Evolutionary conservation across 2,329 filamentous ascomycete species (phyloP).

Genomic region (Pyrenophora graminea): DNA sequence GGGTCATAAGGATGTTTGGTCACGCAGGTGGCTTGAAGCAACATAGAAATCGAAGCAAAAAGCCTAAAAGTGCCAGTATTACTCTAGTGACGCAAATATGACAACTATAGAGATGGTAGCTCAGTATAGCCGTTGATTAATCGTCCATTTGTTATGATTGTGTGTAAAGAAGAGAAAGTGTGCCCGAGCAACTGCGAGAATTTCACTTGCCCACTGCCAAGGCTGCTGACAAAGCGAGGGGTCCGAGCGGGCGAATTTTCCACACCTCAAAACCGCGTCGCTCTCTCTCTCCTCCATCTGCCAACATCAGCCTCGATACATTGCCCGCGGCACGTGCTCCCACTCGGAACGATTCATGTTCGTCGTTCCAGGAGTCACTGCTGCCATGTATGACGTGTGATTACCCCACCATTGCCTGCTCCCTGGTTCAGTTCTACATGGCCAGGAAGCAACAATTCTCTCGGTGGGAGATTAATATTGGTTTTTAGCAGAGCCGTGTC

Average conservation of each 20-base stretch:
- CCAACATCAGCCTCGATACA: constrained; percentile 12
- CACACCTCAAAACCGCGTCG: constrained; percentile 5
- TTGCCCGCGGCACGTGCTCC: constrained; percentile 7
- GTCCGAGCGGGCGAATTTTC: constrained; percentile 23
- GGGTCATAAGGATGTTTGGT: constrained; percentile 34
- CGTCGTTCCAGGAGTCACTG: constrained; percentile 19
- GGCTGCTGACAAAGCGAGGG: constrained; percentile 15
- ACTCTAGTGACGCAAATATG: constrained; percentile 53
- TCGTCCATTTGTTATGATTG: constrained; percentile 49
- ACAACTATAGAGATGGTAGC: constrained; percentile 47
- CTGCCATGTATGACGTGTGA: constrained; percentile 9
- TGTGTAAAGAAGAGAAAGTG: constrained; percentile 40
- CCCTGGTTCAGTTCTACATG: constrained; percentile 51
- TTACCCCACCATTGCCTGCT: constrained; percentile 57
- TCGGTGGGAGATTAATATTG: constrained; percentile 56
- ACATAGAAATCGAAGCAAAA: constrained; percentile 37
- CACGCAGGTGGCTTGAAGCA: constrained; percentile 47
- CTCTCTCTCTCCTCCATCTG: constrained; percentile 5
- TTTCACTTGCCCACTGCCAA: constrained; percentile 28
- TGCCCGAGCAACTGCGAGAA: constrained; percentile 17
- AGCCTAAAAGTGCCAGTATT: constrained; percentile 45
- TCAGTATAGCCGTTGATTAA: constrained; percentile 52
- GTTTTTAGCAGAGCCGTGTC: constrained; percentile 59
- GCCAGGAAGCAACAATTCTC: constrained; percentile 55
- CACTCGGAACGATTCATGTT: constrained; percentile 20